Evolutionary conservation across 352 stramenopile species (phyloP), one percentile per base, ranked within the genome.

Genomic region (Lagenidium giganteum): DNA sequence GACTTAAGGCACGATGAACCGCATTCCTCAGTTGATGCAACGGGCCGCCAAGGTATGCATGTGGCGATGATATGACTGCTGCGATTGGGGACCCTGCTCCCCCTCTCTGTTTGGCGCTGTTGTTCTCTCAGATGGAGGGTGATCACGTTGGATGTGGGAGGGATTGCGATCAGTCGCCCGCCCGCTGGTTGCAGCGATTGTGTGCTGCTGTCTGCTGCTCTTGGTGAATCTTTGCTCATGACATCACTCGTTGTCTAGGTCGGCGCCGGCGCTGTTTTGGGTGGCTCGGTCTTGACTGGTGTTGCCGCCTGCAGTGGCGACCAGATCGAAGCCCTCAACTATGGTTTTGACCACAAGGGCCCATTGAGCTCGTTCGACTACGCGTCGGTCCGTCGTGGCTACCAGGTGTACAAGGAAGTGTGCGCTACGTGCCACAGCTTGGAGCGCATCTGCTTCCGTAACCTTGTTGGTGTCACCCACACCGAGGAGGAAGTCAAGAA

Each of bases 361-460:
- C 74, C 81, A 37, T 55, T 96, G 27, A 80, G 78, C 30, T 93
- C 85, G 39, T 96, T 95, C 51, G 87, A 96, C 70, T 88, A 95
- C 56, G 83, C 84, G 29, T 93, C 77, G 25, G 93, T 99, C 52
- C 95, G 96, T 64, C 93, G 96, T 57, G 96, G 96, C 12, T 98
- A 98, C 83, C 96, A 99, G 70, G 96, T 99, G 31, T 99, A 99
- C 78, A 96, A 96, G 60, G 87, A 99, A 66, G 95, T 99, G 33
- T 99, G 96, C 73, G 82, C 96, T 27, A 96, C 94, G 35, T 99
- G 96, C 70, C 96, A 99, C 73, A 97, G 72, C 33, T 59, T 99
- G 32, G 83, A 99, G 47, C 88, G 93, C 39, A 97, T 99, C 57
- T 92, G 92, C 68, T 99, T 98, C 73, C 93, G 96, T 58, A 98